Conservation (phyloP, 331 rosid species). For the Phaseolus coccineus region DNA sequence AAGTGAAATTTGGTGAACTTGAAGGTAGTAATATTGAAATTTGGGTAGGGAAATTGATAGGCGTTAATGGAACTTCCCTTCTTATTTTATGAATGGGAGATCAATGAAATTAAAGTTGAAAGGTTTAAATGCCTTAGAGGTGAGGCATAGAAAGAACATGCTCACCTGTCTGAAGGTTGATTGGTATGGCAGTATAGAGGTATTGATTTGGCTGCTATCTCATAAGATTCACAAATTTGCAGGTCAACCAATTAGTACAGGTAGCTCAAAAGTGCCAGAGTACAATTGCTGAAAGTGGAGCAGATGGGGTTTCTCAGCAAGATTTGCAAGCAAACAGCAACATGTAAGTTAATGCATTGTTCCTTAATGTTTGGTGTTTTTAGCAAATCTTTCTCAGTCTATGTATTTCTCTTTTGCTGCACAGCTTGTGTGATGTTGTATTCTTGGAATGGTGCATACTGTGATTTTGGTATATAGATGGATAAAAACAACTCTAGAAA, state of each 20-base stretch:
- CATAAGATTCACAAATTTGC: constrained; percentile 39
- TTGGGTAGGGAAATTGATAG: constrained; percentile 3
- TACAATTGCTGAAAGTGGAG: constrained; percentile 84
- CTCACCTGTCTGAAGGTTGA: background rate
- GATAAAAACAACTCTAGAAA: background rate
- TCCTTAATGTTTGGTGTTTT: background rate
- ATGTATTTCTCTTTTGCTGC: background rate
- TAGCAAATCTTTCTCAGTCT: constrained; percentile 7
- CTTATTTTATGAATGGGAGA: background rate
- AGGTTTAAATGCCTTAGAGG: background rate
- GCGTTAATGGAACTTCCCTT: background rate
- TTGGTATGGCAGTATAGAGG: constrained; percentile 7
- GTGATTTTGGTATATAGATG: background rate
- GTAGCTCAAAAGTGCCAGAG: constrained; percentile 94
- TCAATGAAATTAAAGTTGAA: background rate
- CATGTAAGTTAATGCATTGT: constrained; percentile 66
- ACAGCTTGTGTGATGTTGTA: background rate
- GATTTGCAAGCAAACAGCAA: constrained; percentile 87
- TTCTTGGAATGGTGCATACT: background rate
- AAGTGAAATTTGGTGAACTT: background rate
- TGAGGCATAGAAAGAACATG: background rate
- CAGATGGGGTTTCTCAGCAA: constrained; percentile 93
- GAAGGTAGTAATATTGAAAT: background rate
- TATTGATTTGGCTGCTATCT: constrained; percentile 19
- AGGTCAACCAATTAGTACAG: constrained; percentile 95